Base-by-base conservation (phyloP, 352 stramenopile genomes). In the Phytophthora kernoviae region DNA sequence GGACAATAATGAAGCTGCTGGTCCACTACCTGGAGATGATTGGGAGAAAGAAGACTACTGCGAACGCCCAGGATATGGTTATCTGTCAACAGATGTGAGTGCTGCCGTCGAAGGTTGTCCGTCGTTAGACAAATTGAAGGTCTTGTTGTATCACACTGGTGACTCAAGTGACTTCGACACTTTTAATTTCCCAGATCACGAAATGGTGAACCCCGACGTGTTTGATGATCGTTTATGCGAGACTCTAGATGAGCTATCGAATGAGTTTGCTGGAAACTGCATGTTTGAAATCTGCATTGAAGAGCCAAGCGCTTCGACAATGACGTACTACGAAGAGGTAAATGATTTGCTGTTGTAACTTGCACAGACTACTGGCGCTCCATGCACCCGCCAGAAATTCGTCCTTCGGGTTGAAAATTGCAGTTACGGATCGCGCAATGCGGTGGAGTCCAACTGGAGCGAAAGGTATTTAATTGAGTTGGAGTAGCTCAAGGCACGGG, bases 261-360 rank as follows among this genome's bases (percentile, higher is more conserved):
- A 36, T 11, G 43, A 57, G 1, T 75, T 66, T 39, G 44, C 41
- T 22, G 69, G 65, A 1, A 63, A 77, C 17, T 65, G 73, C 7
- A 49, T 44, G 15, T 54, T 79, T 26, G 55, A 74, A 30, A 68
- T 79, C n/a, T 46, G 43, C 10, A 27, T 79, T n/a, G 73, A 65
- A 4, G 69, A 62, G 14, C 46, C 24, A 2, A 17, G 34, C 14
- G 36, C 49, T 1, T 72, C 45, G 2, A 47, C 37, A 22, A 51
- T 74, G n/a, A 33, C 18, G 4, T 81, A 79, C 17, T 81, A 81
- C 48, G 27, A 52, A 9, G 11, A 55, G 9, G 20, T 65, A 15
- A 65, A 54, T n/a, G 49, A 51, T 20, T 11, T 65, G 10, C n/a
- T 60, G 14, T 6, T 12, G 9, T 26, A 54, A 7, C 22, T 65